Conservation (phyloP, 1,284 basidiomycete genomes). For the Laetiporus sulphureus region DNA sequence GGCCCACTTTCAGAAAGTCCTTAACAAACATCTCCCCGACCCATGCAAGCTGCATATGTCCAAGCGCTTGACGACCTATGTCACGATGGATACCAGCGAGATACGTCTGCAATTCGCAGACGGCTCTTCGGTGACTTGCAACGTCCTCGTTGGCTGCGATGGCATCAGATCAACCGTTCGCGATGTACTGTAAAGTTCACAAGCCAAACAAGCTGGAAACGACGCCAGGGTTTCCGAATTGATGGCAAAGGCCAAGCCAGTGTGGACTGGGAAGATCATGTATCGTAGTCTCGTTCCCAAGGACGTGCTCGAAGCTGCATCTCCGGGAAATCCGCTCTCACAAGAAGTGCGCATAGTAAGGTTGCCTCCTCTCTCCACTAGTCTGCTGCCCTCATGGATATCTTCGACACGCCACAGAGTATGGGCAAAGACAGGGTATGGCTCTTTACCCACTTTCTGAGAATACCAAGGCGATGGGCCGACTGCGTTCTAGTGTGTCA, state of each 20-base stretch:
- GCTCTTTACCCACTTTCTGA: no score
- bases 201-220: constrained; percentile 4
- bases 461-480: no score
- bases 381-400: no score
- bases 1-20: constrained; percentile 34
- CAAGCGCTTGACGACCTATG: constrained; percentile 31
- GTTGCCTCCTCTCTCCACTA: no score
- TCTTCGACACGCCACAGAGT: no score
- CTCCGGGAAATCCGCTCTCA: constrained; percentile 6
- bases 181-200: constrained; percentile 20
- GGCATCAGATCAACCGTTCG: constrained; percentile 43
- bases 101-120: constrained; percentile 29
- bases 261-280: constrained; percentile 13
- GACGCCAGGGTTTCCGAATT: neutral
- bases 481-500: constrained; percentile 37
- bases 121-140: constrained; percentile 31
- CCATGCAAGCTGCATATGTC: constrained; percentile 30
- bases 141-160: constrained; percentile 40
- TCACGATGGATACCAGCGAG: constrained; percentile 8
- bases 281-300: no score
- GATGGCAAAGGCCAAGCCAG: constrained; percentile 3
- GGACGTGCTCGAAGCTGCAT: no score
- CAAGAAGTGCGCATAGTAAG: neutral
- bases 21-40: constrained; percentile 29
- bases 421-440: no score